Evolutionary conservation across 306 rosid species (phyloP).

Genomic region (Cercis canadensis): DNA sequence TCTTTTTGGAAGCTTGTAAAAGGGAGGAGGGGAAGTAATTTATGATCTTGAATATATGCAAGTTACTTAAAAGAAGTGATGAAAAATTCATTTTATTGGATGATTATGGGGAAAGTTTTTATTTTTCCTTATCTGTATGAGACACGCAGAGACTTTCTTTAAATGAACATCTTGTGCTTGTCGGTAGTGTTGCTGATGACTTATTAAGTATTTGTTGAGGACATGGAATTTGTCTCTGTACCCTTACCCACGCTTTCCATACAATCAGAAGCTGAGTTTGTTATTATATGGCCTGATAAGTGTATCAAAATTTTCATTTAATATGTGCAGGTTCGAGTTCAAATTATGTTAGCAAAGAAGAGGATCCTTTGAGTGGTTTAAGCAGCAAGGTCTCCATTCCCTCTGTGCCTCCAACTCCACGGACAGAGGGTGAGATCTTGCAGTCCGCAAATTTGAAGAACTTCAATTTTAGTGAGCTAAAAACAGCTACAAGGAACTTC

Average conservation of each 20-base stretch:
- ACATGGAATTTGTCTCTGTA: background rate
- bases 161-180: slow-evolving; percentile 11
- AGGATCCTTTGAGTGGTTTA: slow-evolving; percentile 40
- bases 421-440: slow-evolving; percentile 92
- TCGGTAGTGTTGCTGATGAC: slow-evolving; percentile 7
- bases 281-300: slow-evolving; percentile 26
- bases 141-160: slow-evolving; percentile 17
- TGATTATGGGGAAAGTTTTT: background rate
- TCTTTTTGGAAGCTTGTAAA: background rate
- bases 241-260: background rate
- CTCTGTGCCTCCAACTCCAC: slow-evolving; percentile 73
- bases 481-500: slow-evolving; percentile 87
- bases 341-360: slow-evolving; percentile 42
- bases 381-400: slow-evolving; percentile 60
- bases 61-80: background rate
- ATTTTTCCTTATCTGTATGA: slow-evolving; percentile 18
- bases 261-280: slow-evolving; percentile 26
- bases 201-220: slow-evolving; percentile 18
- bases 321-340: slow-evolving; percentile 56
- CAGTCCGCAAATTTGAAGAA: slow-evolving; percentile 76
- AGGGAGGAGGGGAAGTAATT: background rate
- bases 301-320: slow-evolving; percentile 24
- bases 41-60: background rate
- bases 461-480: slow-evolving; percentile 76
- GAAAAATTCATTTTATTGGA: no score